These are phyloP conservation scores for Rhizopus sp. DNA, from an alignment of 371 early-diverging fungal genomes.

Conservation along the genomic window DNA sequence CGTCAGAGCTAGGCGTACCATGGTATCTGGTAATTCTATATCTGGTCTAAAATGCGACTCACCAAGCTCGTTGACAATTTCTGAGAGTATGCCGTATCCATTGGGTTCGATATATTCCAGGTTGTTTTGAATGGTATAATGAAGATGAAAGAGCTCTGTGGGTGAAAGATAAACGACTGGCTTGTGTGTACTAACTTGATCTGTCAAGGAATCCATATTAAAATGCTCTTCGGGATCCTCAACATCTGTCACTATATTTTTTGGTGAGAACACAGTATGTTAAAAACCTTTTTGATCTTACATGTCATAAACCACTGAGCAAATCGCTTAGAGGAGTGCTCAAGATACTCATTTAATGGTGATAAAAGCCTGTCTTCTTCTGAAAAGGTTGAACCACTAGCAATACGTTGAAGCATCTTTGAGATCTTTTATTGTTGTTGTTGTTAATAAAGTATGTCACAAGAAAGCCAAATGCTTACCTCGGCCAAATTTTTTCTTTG, in stretches of 20 bases:
- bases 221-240: slow-evolving; percentile 87
- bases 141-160: slow-evolving; percentile 87
- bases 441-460: neutral
- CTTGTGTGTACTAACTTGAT: slow-evolving; percentile 81
- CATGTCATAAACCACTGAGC: slow-evolving; percentile 73
- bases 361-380: slow-evolving; percentile 74
- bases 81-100: slow-evolving; percentile 73
- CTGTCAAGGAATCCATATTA: slow-evolving; percentile 87
- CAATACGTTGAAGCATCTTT: slow-evolving; percentile 92
- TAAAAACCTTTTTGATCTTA: slow-evolving; percentile 24
- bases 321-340: slow-evolving; percentile 73
- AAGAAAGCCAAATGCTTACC: slow-evolving; percentile 18
- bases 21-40: slow-evolving; percentile 56
- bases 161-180: slow-evolving; percentile 90
- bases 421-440: slow-evolving; percentile 60
- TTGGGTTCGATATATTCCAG: slow-evolving; percentile 64
- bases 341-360: slow-evolving; percentile 82
- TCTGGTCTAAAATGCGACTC: slow-evolving; percentile 64
- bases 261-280: neutral
- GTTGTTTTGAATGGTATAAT: slow-evolving; percentile 77
- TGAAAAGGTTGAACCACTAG: slow-evolving; percentile 74
- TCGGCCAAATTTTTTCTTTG: slow-evolving; percentile 97
- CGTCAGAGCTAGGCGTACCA: slow-evolving; percentile 70
- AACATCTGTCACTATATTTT: slow-evolving; percentile 71
- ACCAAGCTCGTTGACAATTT: slow-evolving; percentile 85